These are phyloP conservation scores for Curvularia verruculosa DNA, from an alignment of 2,329 filamentous ascomycete species.

Conservation along the genomic window DNA sequence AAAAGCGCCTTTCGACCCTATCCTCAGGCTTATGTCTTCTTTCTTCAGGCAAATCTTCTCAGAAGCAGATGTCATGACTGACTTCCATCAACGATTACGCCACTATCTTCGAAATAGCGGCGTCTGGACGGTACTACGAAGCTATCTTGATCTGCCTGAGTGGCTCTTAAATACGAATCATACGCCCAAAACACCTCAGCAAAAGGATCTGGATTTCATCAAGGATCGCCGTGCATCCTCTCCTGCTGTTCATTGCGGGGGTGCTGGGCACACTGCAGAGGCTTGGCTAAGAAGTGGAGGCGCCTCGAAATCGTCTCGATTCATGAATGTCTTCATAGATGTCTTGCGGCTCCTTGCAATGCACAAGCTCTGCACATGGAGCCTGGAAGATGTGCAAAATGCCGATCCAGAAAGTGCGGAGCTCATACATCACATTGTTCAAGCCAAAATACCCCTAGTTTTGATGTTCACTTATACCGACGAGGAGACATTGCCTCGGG, in stretches of 20 bases:
- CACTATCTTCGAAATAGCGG: slow-evolving; percentile 58
- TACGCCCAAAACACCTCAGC: slow-evolving; percentile 32
- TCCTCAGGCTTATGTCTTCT: slow-evolving; percentile 65
- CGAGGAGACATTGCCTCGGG: slow-evolving; percentile 48
- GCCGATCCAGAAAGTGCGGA: slow-evolving; percentile 88
- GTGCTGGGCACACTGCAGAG: slow-evolving; percentile 47
- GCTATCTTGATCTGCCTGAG: slow-evolving; percentile 68
- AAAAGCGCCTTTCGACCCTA: slow-evolving; percentile 66
- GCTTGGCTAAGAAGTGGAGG: slow-evolving; percentile 56
- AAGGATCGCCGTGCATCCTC: slow-evolving; percentile 40
- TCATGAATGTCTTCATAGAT: slow-evolving; percentile 88
- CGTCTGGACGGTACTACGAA: slow-evolving; percentile 63
- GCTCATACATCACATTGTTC: slow-evolving; percentile 79
- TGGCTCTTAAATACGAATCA: slow-evolving; percentile 59
- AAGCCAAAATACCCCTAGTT: slow-evolving; percentile 78
- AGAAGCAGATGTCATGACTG: slow-evolving; percentile 65
- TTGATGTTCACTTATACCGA: slow-evolving; percentile 63
- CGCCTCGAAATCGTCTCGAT: slow-evolving; percentile 64
- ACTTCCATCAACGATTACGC: slow-evolving; percentile 65
- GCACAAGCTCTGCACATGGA: slow-evolving; percentile 87
- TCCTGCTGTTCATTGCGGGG: slow-evolving; percentile 47
- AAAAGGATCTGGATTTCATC: slow-evolving; percentile 27
- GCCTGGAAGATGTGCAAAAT: slow-evolving; percentile 87
- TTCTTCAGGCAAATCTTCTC: slow-evolving; percentile 70
- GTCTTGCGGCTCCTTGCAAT: slow-evolving; percentile 80